A percentile compares a stretch with the other conserved stretches of the same genome.
These are phyloP conservation scores for Chrysanthemum lavandulifolium DNA, from an alignment of 129 eudicot species.

Conservation along the genomic window DNA sequence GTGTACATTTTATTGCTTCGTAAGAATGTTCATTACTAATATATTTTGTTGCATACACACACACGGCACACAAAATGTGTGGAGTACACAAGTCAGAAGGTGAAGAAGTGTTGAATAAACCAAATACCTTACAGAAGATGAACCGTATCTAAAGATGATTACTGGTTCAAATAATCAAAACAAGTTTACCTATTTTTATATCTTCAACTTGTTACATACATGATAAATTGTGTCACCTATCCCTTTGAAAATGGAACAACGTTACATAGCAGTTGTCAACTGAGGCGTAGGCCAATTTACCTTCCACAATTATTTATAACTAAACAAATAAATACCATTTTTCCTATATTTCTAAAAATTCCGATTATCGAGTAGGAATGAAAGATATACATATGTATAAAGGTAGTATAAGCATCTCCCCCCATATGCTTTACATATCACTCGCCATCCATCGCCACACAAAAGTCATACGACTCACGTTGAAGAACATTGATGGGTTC, in stretches of 20 bases:
- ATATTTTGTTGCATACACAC: background rate
- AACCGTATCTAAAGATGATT: background rate
- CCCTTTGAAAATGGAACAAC: no score
- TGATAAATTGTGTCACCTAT: no score
- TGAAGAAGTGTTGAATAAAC: background rate
- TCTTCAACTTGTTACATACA: no score
- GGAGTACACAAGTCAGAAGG: background rate
- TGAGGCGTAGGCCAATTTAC: no score
- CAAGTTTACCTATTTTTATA: no score
- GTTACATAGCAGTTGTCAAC: no score
- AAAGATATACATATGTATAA: background rate
- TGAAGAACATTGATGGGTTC: slow-evolving; percentile 16
- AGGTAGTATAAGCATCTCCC: slow-evolving; percentile 15
- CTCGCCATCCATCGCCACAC: slow-evolving; percentile 15
- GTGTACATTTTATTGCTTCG: background rate
- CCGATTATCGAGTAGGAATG: background rate
- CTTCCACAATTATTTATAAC: background rate
- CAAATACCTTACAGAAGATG: background rate
- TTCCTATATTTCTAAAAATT: background rate
- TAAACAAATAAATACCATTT: background rate
- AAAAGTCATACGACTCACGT: no score
- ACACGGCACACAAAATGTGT: background rate
- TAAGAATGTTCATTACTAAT: background rate
- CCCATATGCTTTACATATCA: slow-evolving; percentile 12
- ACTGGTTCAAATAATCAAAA: background rate